phyloP scores from a whole-genome alignment of 192 early-diverging fungal species.

The Coemansia sp. region DNA sequence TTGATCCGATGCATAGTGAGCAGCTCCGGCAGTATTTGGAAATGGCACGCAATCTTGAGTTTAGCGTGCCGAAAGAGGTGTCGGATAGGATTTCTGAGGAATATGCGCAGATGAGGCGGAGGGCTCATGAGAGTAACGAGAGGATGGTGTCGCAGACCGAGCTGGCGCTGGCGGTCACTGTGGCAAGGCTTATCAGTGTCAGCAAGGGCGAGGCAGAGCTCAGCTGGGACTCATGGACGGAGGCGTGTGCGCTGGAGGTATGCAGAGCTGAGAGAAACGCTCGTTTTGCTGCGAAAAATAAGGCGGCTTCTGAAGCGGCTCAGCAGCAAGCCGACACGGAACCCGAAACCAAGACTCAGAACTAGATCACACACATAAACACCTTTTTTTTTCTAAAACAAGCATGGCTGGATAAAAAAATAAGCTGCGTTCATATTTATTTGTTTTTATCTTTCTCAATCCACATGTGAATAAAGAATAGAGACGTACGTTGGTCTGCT shows the following conservation, averaged over 20 bases:
- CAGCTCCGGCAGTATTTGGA: slow-evolving; percentile 64
- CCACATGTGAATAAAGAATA: too few species aligned
- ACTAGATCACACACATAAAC: not conserved
- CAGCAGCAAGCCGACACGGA: not conserved
- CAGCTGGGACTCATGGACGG: slow-evolving; percentile 41
- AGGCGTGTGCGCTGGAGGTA: slow-evolving; percentile 37
- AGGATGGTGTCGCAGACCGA: slow-evolving; percentile 50
- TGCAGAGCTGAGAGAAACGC: slow-evolving; percentile 25
- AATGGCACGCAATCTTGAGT: slow-evolving; percentile 53
- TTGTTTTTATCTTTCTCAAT: too few species aligned
- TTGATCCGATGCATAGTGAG: slow-evolving; percentile 53
- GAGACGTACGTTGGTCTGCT: too few species aligned
- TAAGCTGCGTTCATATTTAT: too few species aligned
- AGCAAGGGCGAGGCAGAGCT: slow-evolving; percentile 44
- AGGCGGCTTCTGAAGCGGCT: not conserved
- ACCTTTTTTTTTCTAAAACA: too few species aligned
- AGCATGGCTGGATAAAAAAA: too few species aligned
- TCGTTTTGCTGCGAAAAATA: not conserved
- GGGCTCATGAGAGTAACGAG: slow-evolving; percentile 35
- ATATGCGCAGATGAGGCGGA: slow-evolving; percentile 34
- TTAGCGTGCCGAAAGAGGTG: slow-evolving; percentile 61
- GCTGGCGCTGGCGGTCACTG: slow-evolving; percentile 42
- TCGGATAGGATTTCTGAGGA: slow-evolving; percentile 61
- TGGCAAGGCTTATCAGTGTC: slow-evolving; percentile 48
- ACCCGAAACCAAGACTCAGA: not conserved